Conservation (phyloP, 2,329 filamentous ascomycete genomes). For the Pezicula neosporulosa region DNA sequence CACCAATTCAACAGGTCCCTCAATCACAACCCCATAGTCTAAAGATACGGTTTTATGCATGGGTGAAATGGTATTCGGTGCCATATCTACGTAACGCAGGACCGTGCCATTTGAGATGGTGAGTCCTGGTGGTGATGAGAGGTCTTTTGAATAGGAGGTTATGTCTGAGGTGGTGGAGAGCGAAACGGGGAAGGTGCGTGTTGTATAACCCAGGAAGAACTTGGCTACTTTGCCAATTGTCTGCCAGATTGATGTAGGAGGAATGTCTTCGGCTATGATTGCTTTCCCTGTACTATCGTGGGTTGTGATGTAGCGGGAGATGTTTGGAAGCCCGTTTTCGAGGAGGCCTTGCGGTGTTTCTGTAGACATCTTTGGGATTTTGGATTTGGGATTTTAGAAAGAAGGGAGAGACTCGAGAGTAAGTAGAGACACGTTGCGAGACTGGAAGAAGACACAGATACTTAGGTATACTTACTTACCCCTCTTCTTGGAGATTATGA, state of each 20-base stretch:
- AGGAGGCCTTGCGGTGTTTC: neutral
- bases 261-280: constrained; percentile 11
- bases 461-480: no score
- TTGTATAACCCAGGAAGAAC: constrained; percentile 23
- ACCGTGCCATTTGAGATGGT: constrained; percentile 17
- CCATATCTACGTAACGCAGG: constrained; percentile 21
- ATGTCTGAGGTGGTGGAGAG: constrained; percentile 12
- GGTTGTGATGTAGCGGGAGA: constrained; percentile 21
- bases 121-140: constrained; percentile 17
- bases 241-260: constrained; percentile 9
- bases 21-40: constrained; percentile 38
- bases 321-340: constrained; percentile 14
- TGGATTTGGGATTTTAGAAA: no score
- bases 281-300: constrained; percentile 16
- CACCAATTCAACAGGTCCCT: constrained; percentile 35
- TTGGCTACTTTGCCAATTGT: constrained; percentile 11
- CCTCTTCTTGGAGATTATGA: no score
- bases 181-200: constrained; percentile 15
- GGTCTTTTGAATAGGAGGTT: constrained; percentile 10
- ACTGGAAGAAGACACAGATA: no score
- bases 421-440: no score
- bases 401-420: no score
- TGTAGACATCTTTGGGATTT: neutral
- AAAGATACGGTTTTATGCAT: constrained; percentile 41
- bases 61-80: constrained; percentile 19